phyloP scores from a whole-genome alignment of 257 asterid species.

The Jacaranda copaia region DNA sequence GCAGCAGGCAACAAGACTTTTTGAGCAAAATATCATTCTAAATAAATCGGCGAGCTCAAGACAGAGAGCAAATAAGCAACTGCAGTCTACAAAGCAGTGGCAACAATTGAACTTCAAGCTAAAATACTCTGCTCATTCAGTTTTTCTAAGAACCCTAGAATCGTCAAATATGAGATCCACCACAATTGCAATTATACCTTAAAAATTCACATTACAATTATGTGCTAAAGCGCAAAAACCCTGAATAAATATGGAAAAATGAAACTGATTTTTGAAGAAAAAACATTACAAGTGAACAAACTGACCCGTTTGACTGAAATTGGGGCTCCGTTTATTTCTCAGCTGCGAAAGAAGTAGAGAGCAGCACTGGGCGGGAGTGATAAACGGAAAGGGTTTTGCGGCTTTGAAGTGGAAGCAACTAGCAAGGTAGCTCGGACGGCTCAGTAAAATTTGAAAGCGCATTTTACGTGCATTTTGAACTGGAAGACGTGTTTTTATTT shows the following conservation, averaged over 20 bases:
- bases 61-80: constrained; percentile 10
- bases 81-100: background rate
- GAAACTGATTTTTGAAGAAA: background rate
- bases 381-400: constrained; percentile 34
- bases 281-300: background rate
- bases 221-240: background rate
- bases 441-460: background rate
- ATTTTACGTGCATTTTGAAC: background rate
- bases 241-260: background rate
- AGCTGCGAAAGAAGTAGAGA: background rate
- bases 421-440: background rate
- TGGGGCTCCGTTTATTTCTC: constrained; percentile 12
- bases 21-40: background rate
- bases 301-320: constrained; percentile 22
- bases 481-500: background rate
- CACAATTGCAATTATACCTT: background rate
- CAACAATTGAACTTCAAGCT: background rate
- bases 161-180: constrained; percentile 13
- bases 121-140: background rate
- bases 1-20: background rate
- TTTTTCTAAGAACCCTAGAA: background rate
- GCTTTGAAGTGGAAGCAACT: constrained; percentile 23
- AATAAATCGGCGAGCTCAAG: background rate
- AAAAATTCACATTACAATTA: background rate
- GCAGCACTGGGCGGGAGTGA: constrained; percentile 32